phyloP scores from a whole-genome alignment of 2,329 filamentous ascomycete genomes.

The Pseudocercospora vitis region DNA sequence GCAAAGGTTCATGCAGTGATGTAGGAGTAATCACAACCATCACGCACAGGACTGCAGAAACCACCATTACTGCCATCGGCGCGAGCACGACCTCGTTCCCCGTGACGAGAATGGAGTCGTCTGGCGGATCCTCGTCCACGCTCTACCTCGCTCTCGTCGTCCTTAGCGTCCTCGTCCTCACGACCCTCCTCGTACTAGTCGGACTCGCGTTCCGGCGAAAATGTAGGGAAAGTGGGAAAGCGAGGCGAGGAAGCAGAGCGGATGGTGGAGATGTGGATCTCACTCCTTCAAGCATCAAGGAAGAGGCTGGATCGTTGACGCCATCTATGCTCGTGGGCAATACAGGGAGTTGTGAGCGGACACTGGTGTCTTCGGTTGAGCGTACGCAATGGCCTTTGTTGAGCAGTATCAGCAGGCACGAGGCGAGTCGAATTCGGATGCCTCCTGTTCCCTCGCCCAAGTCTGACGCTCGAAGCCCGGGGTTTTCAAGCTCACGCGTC shows the following conservation, averaged over 20 bases:
- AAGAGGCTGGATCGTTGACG: too few species aligned
- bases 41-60: neutral
- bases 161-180: conserved; percentile 13
- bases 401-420: conserved; percentile 7
- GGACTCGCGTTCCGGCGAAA: conserved; percentile 13
- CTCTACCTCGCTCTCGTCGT: conserved; percentile 14
- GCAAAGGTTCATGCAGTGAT: too few species aligned
- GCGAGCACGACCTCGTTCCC: neutral
- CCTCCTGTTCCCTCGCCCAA: conserved; percentile 16
- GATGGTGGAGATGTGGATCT: too few species aligned
- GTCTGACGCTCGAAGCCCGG: neutral
- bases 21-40: neutral
- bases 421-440: neutral
- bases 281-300: too few species aligned
- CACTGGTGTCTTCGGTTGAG: conserved; percentile 4
- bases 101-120: too few species aligned
- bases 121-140: conserved; percentile 5
- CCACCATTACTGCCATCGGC: neutral
- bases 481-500: neutral
- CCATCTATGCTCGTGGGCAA: neutral
- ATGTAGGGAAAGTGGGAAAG: neutral
- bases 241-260: conserved; percentile 3
- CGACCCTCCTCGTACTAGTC: conserved; percentile 8
- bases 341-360: conserved; percentile 8
- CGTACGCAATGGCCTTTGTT: conserved; percentile 3